Base-by-base conservation (phyloP, 1,284 basidiomycete genomes). In the Cryptococcus sp. region DNA sequence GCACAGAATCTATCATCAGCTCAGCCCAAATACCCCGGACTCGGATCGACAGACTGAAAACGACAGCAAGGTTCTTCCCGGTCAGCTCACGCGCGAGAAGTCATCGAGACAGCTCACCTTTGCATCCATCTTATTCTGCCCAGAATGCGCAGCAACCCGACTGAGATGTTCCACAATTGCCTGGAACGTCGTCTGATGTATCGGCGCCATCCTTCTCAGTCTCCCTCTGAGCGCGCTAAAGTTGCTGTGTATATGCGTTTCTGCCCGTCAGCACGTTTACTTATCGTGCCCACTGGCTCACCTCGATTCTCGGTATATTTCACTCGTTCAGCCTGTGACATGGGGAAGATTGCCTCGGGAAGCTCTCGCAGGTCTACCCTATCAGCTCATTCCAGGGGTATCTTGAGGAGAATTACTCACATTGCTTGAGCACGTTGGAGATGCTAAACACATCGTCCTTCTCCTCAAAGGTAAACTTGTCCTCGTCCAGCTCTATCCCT, bases 51-150 rank as follows among this genome's bases (percentile, higher is more conserved):
- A 45, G 45, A 36, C 83, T 83, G 72, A 91, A 91, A 1, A 90
- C 83, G 48, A 92, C 89, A 4, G 87, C 86, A 22, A 93, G 76
- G 63, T 91, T 93, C 75, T 63, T 43, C 14, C 64, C 66, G 14
- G 64, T 65, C 22, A 31, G 31, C n/a, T 9, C 32, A 16, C 42
- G 9, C 2, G 3, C 4, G 5, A 26, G 2, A 3, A 4, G 26
- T 24, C 11, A 5, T 4, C 14, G 14, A 32, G 18, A 2, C 10
- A 16, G 32, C 57, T 72, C 72, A 56, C 66, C 60, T 86, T 87
- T 0, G 85, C 77, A 55, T 91, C 89, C 94, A 98, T 98, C 74
- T 95, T 97, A 72, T 95, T 97, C 68, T 80, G 80, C 19, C 83
- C 80, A 4, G 79, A 77, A 43, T 80, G 77, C 6, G 81, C 75